Percentiles rank a stretch among this genome's conserved stretches.
phyloP scores from a whole-genome alignment of 2,329 filamentous ascomycete genomes.

The Sphaerulina musiva region DNA sequence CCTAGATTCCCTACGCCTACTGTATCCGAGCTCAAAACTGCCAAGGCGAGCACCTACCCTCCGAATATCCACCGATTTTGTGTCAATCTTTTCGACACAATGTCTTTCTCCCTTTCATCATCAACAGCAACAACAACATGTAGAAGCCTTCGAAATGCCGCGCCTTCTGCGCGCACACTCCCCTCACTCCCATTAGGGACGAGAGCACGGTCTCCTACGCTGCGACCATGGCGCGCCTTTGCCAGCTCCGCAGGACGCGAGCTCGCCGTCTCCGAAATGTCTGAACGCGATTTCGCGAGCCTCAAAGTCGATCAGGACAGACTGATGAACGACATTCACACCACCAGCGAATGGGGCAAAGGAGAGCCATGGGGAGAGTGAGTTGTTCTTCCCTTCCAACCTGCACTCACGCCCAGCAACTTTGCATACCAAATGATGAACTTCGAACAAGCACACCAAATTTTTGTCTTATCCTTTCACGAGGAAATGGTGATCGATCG shows the following conservation, averaged over 20 bases:
- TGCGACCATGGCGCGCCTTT: conserved; percentile 27
- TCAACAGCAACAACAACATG: conserved; percentile 1
- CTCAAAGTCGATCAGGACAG: conserved; percentile 54
- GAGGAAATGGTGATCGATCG: conserved; percentile 14
- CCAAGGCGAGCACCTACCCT: conserved; percentile 6
- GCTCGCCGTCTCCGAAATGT: conserved; percentile 44
- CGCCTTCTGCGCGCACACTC: neutral
- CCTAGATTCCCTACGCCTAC: neutral
- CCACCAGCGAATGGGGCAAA: conserved; percentile 60
- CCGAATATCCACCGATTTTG: conserved; percentile 5
- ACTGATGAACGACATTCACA: conserved; percentile 58
- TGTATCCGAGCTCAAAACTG: neutral
- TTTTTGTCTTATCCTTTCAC: conserved; percentile 14
- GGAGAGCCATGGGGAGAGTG: conserved; percentile 63
- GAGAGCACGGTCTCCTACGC: neutral
- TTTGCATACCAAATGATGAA: conserved; percentile 16
- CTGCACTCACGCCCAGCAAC: conserved; percentile 1
- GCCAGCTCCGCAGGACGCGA: conserved; percentile 30
- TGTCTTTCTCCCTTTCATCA: conserved; percentile 5
- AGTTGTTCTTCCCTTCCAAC: conserved; percentile 30
- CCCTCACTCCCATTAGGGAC: neutral
- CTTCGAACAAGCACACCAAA: conserved; percentile 20
- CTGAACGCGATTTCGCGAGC: conserved; percentile 45
- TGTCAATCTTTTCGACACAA: neutral
- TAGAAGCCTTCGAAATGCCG: conserved; percentile 4